Conservation (phyloP, 1,139 yeast genomes). For the Yarrowia galli region DNA sequence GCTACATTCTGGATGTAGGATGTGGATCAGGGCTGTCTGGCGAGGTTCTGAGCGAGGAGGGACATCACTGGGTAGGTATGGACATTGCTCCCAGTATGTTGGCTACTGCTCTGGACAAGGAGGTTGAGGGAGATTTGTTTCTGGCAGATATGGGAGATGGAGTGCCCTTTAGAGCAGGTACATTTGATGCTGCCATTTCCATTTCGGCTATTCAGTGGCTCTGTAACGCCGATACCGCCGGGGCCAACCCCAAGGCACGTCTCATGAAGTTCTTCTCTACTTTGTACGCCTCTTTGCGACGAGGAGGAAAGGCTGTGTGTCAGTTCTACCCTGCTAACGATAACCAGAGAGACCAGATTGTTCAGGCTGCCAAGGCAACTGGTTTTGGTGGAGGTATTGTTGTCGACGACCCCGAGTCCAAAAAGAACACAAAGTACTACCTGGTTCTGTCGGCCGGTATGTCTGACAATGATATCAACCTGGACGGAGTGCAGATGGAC, state of each 20-base stretch:
- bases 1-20: slow-evolving; percentile 87
- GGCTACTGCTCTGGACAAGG: slow-evolving; percentile 91
- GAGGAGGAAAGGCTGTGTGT: slow-evolving; percentile 97
- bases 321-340: slow-evolving; percentile 96
- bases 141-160: slow-evolving; percentile 94
- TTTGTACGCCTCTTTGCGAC: slow-evolving; percentile 79
- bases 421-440: slow-evolving; percentile 88
- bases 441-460: slow-evolving; percentile 87
- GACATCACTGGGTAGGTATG: slow-evolving; percentile 95
- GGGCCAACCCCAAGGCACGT: slow-evolving; percentile 87
- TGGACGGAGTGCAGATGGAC: slow-evolving; percentile 82
- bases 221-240: slow-evolving; percentile 89
- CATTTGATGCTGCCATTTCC: slow-evolving; percentile 96
- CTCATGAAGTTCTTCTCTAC: slow-evolving; percentile 84
- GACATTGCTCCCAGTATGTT: slow-evolving; percentile 96
- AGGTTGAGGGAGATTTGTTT: slow-evolving; percentile 90
- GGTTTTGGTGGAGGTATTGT: slow-evolving; percentile 98
- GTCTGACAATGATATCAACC: slow-evolving; percentile 70
- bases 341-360: slow-evolving; percentile 76
- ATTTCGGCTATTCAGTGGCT: slow-evolving; percentile 98
- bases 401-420: slow-evolving; percentile 91
- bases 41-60: slow-evolving; percentile 91
- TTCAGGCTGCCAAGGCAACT: slow-evolving; percentile 86
- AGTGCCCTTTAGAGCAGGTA: slow-evolving; percentile 93
- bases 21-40: slow-evolving; percentile 98